Evolutionary conservation across 345 rosid genomes (phyloP), one percentile per base, ranked within the genome.

Genomic region (Bruguiera parviflora): DNA sequence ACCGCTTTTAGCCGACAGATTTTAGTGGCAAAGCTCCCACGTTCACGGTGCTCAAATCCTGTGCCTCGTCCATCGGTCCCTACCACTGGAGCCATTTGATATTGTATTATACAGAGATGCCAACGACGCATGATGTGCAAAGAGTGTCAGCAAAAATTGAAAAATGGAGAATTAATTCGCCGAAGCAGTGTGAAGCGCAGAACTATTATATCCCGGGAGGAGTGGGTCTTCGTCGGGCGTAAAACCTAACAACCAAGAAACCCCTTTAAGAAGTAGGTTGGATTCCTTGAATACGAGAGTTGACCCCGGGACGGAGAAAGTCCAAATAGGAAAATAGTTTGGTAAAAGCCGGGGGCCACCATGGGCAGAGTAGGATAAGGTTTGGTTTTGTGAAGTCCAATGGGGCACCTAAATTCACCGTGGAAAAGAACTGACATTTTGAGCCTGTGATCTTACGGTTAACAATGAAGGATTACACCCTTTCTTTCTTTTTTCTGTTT

Each of bases 1-100:
- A 58, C 71, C 69, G 78, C 85, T 82, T 87, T 87, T 78, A 70
- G 72, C 81, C 71, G 86, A 83, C 89, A 85, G 56, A 35, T 78
- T 67, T 56, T 51, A 75, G 85, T 77, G 84, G 75, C 63, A n/a
- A 58, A 19, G 22, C 58, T 31, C 18, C 65, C 67, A 43, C 49
- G 13, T 59, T 47, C 49, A 22, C 72, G 64, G 57, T 6, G 51
- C 55, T 21, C 52, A 63, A 58, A 35, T 68, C 71, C 53, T 4
- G 57, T n/a, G 55, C 33, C 57, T 39, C 47, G 11, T 39, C 47
- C 10, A 39, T 39, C 47, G 47, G 16, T 39, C 47, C 47, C 16
- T 11, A 2, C 47, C 2, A 11, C 16, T 39, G 2, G 16, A 11
- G 47, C 4, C 16, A 9, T 10, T 11, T 11, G 47, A 39, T 10